Percentiles rank a stretch among this genome's conserved stretches.
Conservation (phyloP, 164 flowering plant genomes). For the Sedum album region DNA sequence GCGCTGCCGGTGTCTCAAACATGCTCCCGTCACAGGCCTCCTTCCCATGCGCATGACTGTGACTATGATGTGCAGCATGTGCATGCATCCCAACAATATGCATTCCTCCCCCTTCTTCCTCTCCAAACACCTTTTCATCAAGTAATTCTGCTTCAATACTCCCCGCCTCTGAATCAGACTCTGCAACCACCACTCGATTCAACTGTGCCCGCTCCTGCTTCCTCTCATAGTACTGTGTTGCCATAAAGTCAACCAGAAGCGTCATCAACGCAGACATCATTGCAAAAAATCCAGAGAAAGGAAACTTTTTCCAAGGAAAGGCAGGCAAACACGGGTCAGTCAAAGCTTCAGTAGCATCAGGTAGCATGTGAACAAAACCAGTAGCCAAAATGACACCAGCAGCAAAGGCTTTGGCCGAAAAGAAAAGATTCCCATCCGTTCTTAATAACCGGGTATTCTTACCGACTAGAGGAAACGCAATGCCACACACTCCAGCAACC, state of each 20-base stretch:
- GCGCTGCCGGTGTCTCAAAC: slow-evolving; percentile 11
- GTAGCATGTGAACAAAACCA: slow-evolving; percentile 86
- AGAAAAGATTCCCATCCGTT: slow-evolving; percentile 61
- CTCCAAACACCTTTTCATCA: slow-evolving; percentile 50
- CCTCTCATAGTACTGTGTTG: slow-evolving; percentile 76
- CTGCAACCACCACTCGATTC: slow-evolving; percentile 21
- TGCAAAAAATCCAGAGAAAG: slow-evolving; percentile 77
- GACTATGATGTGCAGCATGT: slow-evolving; percentile 90
- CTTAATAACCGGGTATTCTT: slow-evolving; percentile 45
- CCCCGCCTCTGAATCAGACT: slow-evolving; percentile 24
- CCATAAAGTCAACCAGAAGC: slow-evolving; percentile 63
- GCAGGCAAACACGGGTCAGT: slow-evolving; percentile 52
- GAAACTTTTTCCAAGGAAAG: slow-evolving; percentile 72
- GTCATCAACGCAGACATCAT: slow-evolving; percentile 72
- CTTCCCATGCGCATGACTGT: slow-evolving; percentile 55
- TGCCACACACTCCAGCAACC: slow-evolving; percentile 51
- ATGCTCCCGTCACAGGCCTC: slow-evolving; percentile 45
- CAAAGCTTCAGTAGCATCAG: slow-evolving; percentile 59
- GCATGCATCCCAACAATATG: slow-evolving; percentile 95
- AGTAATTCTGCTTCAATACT: slow-evolving; percentile 20
- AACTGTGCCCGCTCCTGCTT: slow-evolving; percentile 35
- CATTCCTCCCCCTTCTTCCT: slow-evolving; percentile 76
- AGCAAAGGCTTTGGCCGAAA: slow-evolving; percentile 81
- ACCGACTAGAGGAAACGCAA: slow-evolving; percentile 71
- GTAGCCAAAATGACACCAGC: slow-evolving; percentile 96